Evolutionary conservation across 2,329 filamentous ascomycete genomes (phyloP).

Genomic region (Talaromyces sp.): DNA sequence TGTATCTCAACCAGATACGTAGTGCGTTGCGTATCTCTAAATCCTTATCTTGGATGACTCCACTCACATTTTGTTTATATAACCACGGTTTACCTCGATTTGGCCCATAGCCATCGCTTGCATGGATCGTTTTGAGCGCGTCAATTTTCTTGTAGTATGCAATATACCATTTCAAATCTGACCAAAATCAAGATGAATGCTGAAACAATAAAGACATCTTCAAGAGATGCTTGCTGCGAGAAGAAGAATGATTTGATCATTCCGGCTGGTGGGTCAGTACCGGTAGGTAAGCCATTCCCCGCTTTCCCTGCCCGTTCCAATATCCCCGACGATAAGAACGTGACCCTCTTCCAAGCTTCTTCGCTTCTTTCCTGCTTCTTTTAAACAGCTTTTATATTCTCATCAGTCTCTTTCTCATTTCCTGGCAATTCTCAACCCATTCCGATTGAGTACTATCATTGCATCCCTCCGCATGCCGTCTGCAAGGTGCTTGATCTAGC

Average conservation of each 20-base stretch:
- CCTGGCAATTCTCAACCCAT: background rate
- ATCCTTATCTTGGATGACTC: background rate
- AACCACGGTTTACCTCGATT: background rate
- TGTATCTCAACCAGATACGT: background rate
- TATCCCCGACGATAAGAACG: slow-evolving; percentile 2
- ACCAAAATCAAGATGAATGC: background rate
- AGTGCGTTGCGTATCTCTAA: background rate
- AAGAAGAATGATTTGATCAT: background rate
- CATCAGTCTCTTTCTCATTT: background rate
- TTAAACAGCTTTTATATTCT: background rate
- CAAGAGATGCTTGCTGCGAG: background rate
- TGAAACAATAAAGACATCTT: background rate
- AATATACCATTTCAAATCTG: background rate
- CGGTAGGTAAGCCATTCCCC: background rate
- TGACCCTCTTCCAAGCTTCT: background rate
- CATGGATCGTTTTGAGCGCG: background rate
- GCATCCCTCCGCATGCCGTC: background rate
- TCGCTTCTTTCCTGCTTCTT: background rate
- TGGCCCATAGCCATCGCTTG: background rate
- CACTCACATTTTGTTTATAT: background rate
- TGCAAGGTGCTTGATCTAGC: background rate
- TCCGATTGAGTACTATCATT: background rate
- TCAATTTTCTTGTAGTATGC: background rate
- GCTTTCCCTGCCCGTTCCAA: background rate
- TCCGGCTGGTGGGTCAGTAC: background rate